phyloP scores from a whole-genome alignment of 495 filamentous ascomycete genomes.

The Aspergillus bridgeri region DNA sequence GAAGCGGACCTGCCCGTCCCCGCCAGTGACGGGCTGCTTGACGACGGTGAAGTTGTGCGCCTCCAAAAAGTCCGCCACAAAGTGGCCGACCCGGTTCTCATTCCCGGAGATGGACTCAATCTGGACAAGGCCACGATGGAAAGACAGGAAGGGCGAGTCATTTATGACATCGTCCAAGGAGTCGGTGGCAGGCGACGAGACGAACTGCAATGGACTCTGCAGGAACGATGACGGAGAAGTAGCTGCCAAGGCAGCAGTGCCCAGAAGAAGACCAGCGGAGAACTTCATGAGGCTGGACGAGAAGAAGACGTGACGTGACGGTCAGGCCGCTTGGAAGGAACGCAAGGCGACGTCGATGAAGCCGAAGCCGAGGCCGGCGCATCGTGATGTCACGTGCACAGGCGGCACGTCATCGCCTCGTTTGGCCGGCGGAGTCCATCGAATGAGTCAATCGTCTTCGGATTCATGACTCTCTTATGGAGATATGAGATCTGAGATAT shows the following conservation, averaged over 20 bases:
- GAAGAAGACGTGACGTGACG: too few relatives aligned
- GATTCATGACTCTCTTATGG: too few relatives aligned
- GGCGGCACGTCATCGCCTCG: too few relatives aligned
- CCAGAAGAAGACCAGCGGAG: constrained; percentile 20
- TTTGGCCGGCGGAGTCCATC: too few relatives aligned
- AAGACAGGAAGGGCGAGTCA: constrained; percentile 57
- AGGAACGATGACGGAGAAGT: constrained; percentile 34
- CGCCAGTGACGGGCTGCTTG: constrained; percentile 47
- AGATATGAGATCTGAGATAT: too few relatives aligned
- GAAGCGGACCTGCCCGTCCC: constrained; percentile 44
- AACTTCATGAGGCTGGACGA: constrained; percentile 9
- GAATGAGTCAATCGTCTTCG: too few relatives aligned
- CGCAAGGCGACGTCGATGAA: too few relatives aligned
- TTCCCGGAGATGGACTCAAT: constrained; percentile 72
- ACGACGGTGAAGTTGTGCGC: constrained; percentile 64
- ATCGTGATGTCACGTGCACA: too few relatives aligned
- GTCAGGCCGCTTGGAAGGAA: too few relatives aligned
- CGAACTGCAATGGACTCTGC: constrained; percentile 7
- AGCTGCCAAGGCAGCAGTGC: constrained; percentile 20
- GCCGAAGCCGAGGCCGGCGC: too few relatives aligned
- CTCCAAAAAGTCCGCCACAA: constrained; percentile 64
- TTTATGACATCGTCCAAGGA: constrained; percentile 30
- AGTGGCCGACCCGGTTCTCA: constrained; percentile 66
- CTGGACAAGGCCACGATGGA: constrained; percentile 74
- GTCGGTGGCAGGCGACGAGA: not conserved